Base-by-base conservation (phyloP, 78 protist genomes). In the Dictyostelium capitatum region DNA sequence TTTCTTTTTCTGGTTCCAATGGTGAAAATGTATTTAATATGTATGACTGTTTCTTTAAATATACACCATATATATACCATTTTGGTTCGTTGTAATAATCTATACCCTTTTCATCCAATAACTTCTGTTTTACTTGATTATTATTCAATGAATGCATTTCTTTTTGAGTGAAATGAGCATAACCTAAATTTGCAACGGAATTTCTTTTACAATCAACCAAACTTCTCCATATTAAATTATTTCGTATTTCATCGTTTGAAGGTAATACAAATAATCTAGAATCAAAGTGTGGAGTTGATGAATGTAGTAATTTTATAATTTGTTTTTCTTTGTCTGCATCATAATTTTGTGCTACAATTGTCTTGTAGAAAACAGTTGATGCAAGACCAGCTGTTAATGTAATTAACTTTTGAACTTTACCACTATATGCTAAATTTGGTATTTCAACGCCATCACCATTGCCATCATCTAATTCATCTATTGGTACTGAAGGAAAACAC, bases 221-320 rank as follows among this genome's bases (percentile, higher is more conserved):
- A 65, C 85, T 82, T 83, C 95, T 91, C 95, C 95, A 91, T 53
- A 67, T 46, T 28, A 91, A 25, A 46, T 91, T 91, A 6, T 48
- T 54, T 14, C 73, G 14, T 57, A 82, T 83, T 53, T 91, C 95
- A 6, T 67, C 15, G 30, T 91, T 67, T 1, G 41, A 51, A 41
- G 95, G 95, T 20, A 91, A 30, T 9, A 50, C 28, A 81, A 91
- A 91, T 17, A 91, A 57, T 57, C 95, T 73, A 7, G 92, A 73
- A 57, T 91, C 95, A 37, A 90, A 90, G 41, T 79, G 67, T 47
- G 89, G 84, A 12, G 67, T 30, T 20, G 53, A 28, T 9, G 11
- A 10, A 8, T 30, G 23, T n/a, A 90, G 23, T 20, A 50, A 25
- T 30, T 48, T 14, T 2, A 59, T 43, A 30, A 69, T 8, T 51